These are phyloP conservation scores for Tuber umbilicatum DNA, from an alignment of 495 filamentous ascomycete species.

Conservation along the genomic window DNA sequence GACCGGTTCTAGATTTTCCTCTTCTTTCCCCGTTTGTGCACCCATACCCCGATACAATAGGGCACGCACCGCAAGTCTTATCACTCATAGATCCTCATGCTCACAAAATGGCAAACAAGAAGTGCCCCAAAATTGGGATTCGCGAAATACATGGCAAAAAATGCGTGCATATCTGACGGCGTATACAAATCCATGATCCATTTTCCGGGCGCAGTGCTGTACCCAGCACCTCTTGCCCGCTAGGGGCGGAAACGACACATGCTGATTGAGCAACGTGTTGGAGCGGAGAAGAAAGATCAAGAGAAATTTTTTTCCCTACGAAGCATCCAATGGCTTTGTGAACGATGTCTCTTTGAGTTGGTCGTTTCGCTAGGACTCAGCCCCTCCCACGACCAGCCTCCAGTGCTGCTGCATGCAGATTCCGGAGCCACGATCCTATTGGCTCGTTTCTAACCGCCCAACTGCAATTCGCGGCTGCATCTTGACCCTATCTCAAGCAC, in stretches of 20 bases:
- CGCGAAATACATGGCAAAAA: background rate
- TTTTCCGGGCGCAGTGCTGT: background rate
- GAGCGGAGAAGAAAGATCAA: background rate
- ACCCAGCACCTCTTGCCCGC: background rate
- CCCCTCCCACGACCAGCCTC: background rate
- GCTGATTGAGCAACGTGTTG: background rate
- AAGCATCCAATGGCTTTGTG: background rate
- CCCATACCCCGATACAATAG: background rate
- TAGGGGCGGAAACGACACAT: background rate
- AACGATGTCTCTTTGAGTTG: background rate
- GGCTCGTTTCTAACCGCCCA: slow-evolving; percentile 5
- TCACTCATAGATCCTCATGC: background rate
- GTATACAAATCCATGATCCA: background rate
- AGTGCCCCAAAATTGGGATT: background rate
- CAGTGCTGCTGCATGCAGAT: background rate
- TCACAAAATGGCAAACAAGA: background rate
- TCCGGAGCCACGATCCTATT: background rate
- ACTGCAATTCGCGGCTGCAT: background rate
- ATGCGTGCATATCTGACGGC: background rate
- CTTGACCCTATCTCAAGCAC: background rate
- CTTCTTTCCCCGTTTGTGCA: background rate
- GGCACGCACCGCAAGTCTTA: background rate
- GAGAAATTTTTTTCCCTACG: background rate
- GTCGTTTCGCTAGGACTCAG: background rate
- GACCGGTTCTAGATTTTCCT: background rate